These are phyloP conservation scores for Tricholoma bakamatsutake DNA, from an alignment of 768 basidiomycete genomes.

Conservation along the genomic window DNA sequence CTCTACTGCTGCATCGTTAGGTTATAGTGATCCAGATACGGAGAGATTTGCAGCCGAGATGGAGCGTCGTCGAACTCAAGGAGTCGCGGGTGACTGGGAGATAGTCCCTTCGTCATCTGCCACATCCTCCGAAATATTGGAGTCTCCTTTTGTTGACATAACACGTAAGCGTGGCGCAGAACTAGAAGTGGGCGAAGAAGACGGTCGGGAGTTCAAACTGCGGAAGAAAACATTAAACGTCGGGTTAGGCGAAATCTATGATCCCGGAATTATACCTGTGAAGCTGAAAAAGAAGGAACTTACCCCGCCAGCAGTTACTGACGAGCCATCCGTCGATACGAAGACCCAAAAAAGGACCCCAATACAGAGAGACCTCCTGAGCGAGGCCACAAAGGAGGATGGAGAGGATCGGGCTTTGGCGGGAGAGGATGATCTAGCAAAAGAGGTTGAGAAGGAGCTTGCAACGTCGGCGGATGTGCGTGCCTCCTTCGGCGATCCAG, in stretches of 20 bases:
- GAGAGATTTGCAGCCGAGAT: constrained; percentile 57
- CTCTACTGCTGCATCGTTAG: constrained; percentile 80
- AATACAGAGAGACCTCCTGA: constrained; percentile 27
- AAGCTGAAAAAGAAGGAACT: constrained; percentile 56
- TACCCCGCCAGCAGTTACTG: constrained; percentile 9
- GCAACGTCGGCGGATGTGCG: neutral
- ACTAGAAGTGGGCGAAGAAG: constrained; percentile 40
- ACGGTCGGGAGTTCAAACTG: constrained; percentile 59
- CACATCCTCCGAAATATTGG: constrained; percentile 17
- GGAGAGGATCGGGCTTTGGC: constrained; percentile 16
- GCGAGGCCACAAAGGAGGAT: constrained; percentile 3
- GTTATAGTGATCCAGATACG: constrained; percentile 71
- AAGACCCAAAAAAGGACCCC: constrained; percentile 29
- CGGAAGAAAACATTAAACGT: constrained; percentile 52
- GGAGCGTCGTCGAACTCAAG: constrained; percentile 55
- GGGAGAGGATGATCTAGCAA: constrained; percentile 11
- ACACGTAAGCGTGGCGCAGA: constrained; percentile 33
- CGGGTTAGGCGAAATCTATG: constrained; percentile 77
- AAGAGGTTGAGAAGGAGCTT: neutral
- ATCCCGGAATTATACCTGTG: constrained; percentile 66
- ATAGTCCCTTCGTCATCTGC: constrained; percentile 34
- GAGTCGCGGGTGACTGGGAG: constrained; percentile 76
- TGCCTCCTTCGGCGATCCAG: no score
- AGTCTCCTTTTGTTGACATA: constrained; percentile 13
- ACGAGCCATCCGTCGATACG: constrained; percentile 7